phyloP scores from a whole-genome alignment of 2,329 filamentous ascomycete genomes.

The Pseudomassariella vexata region DNA sequence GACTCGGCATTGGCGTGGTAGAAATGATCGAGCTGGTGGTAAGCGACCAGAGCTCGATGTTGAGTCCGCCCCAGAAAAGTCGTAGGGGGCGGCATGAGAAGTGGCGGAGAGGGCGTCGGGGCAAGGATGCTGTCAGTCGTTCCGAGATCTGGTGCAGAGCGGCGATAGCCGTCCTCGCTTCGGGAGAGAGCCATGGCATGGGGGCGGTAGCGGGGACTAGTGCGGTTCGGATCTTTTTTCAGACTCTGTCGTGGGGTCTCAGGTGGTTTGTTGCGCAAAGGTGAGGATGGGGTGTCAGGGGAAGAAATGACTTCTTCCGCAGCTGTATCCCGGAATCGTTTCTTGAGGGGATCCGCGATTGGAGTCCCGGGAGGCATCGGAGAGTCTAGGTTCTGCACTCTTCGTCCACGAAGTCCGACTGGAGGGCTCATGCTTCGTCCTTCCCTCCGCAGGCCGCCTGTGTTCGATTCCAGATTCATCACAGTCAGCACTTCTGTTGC shows the following conservation, averaged over 20 bases:
- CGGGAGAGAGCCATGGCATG: slow-evolving; percentile 34
- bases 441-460: slow-evolving; percentile 33
- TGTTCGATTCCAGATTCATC: slow-evolving; percentile 61
- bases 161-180: slow-evolving; percentile 30
- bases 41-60: slow-evolving; percentile 27
- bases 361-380: slow-evolving; percentile 44
- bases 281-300: slow-evolving; percentile 8
- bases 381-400: slow-evolving; percentile 52
- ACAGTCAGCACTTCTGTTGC: slow-evolving; percentile 79
- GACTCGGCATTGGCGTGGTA: slow-evolving; percentile 21
- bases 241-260: slow-evolving; percentile 20
- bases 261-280: slow-evolving; percentile 19
- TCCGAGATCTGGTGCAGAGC: slow-evolving; percentile 23
- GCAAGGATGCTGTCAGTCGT: slow-evolving; percentile 6
- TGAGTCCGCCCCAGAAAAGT: slow-evolving; percentile 25
- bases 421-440: slow-evolving; percentile 29
- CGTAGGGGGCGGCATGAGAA: slow-evolving; percentile 45
- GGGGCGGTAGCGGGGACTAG: slow-evolving; percentile 22
- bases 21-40: slow-evolving; percentile 29
- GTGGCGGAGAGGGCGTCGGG: slow-evolving; percentile 24
- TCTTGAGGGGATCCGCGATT: slow-evolving; percentile 31
- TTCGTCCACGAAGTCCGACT: slow-evolving; percentile 34
- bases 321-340: slow-evolving; percentile 10
- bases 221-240: slow-evolving; percentile 24
- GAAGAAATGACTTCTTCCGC: slow-evolving; percentile 11